Evolutionary conservation across 1,139 yeast species (phyloP).

Genomic region (Hemisphaericaspora xylanilytica): DNA sequence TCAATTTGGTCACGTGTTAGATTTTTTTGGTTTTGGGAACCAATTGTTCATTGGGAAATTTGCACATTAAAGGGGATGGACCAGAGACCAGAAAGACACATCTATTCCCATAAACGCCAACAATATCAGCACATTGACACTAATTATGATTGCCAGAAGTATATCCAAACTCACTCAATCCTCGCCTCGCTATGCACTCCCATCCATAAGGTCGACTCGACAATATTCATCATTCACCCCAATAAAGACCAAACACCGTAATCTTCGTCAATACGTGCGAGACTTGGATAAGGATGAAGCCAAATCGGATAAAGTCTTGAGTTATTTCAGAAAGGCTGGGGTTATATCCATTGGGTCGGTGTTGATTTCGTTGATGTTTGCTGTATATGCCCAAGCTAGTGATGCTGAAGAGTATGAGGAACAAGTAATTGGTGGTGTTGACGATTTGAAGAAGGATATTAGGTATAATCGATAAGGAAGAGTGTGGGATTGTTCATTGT

Average conservation of each 20-base stretch:
- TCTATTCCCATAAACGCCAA: no score
- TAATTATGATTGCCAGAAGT: no score
- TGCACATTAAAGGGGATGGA: no score
- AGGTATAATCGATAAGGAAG: constrained; percentile 13
- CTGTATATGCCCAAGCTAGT: constrained; percentile 19
- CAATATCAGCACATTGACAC: no score
- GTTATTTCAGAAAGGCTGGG: constrained; percentile 32
- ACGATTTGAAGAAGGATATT: constrained; percentile 19
- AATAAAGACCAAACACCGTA: neutral
- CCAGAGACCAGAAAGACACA: no score
- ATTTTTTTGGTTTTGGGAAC: no score
- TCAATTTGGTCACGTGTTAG: no score
- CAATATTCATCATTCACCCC: constrained; percentile 1
- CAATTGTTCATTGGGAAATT: no score
- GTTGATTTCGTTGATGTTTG: constrained; percentile 35
- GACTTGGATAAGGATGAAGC: constrained; percentile 33
- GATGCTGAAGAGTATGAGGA: constrained; percentile 12
- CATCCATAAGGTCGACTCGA: no score
- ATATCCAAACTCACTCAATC: neutral
- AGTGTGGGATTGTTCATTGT: neutral
- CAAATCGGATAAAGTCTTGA: constrained; percentile 30
- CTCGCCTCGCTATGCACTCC: no score
- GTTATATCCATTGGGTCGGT: constrained; percentile 33
- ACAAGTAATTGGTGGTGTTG: constrained; percentile 8
- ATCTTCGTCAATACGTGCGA: constrained; percentile 1